Evolutionary conservation across 805 yeast species (phyloP), one percentile per base, ranked within the genome.

Genomic region (Saccharomycopsis sp.): DNA sequence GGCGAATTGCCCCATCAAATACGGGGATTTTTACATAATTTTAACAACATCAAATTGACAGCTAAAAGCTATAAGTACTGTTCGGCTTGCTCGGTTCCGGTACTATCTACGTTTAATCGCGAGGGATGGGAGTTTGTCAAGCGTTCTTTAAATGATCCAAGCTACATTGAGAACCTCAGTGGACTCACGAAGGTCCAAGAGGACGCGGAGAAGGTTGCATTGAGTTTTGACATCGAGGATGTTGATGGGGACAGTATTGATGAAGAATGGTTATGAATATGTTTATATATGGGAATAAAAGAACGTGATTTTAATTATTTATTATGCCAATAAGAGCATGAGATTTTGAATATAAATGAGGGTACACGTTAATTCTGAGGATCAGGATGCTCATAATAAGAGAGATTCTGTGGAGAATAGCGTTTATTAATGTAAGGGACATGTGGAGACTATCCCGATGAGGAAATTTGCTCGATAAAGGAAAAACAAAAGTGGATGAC

Each of bases 1-100:
- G 97, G 97, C 0, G 80, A 78, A 1, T 71, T 85, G 1, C 96
- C 97, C 0, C 99, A 93, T 70, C 99, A 96, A 69, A 75, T 94
- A 22, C 77, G 99, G 60, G 99, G 98, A 0, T 93, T 86, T 67
- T 71, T 96, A 38, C 82, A 80, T 64, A 78, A 77, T 54, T 89
- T 85, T 65, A 79, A 79, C 52, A 84, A 83, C 15, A 68, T 86
- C 59, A 86, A 84, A 64, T 74, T 92, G 22, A 75, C 77, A 60
- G 86, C 96, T 0, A 89, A 89, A 1, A 83, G 84, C 34, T 96
- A 87, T 72, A 74, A 78, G 44, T 76, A 81, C 65, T 94, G 99
- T 70, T 86, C 97, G 0, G 99, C 92, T 0, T 94, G 99, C 66
- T 88, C 96, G 1, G 63, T 71, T 0, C 64, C 74, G 0, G 85